phyloP scores from a whole-genome alignment of 1,284 basidiomycete species.

The Boletus sp. region DNA sequence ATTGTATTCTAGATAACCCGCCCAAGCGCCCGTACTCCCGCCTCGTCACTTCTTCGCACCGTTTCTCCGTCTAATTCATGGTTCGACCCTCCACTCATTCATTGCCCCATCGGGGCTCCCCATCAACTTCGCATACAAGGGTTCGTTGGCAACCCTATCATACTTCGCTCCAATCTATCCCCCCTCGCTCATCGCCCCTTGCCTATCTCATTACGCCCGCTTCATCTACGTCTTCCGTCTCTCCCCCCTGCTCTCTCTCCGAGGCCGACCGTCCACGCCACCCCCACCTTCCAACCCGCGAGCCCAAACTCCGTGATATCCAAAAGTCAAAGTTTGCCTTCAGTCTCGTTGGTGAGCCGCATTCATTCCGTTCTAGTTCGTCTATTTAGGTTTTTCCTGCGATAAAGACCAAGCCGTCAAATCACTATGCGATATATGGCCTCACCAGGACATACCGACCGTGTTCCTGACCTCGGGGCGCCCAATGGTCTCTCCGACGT shows the following conservation, averaged over 20 bases:
- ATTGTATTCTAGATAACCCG: conserved; percentile 38
- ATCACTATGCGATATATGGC: conserved; percentile 73
- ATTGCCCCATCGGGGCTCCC: conserved; percentile 65
- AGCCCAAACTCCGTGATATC: conserved; percentile 45
- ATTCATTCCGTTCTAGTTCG: conserved; percentile 6
- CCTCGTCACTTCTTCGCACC: conserved; percentile 17
- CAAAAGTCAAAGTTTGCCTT: conserved; percentile 64
- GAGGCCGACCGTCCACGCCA: conserved; percentile 40
- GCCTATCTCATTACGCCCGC: conserved; percentile 57
- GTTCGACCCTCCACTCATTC: conserved; percentile 62
- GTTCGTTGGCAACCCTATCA: conserved; percentile 76
- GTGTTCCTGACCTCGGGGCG: conserved; percentile 51
- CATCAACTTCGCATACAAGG: conserved; percentile 44
- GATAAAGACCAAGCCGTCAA: conserved; percentile 71
- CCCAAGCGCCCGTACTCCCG: conserved; percentile 21
- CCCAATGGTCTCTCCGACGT: conserved; percentile 28
- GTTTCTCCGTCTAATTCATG: conserved; percentile 27
- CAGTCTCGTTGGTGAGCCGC: conserved; percentile 63
- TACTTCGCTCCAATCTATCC: conserved; percentile 31
- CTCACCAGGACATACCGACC: conserved; percentile 63
- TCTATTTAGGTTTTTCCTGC: conserved; percentile 19
- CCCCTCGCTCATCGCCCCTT: conserved; percentile 46
- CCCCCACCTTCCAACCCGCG: conserved; percentile 27
- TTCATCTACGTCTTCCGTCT: conserved; percentile 36
- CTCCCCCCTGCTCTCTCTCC: conserved; percentile 35